Evolutionary conservation across 1,139 yeast species (phyloP).

Genomic region (Maudiozyma humilis): DNA sequence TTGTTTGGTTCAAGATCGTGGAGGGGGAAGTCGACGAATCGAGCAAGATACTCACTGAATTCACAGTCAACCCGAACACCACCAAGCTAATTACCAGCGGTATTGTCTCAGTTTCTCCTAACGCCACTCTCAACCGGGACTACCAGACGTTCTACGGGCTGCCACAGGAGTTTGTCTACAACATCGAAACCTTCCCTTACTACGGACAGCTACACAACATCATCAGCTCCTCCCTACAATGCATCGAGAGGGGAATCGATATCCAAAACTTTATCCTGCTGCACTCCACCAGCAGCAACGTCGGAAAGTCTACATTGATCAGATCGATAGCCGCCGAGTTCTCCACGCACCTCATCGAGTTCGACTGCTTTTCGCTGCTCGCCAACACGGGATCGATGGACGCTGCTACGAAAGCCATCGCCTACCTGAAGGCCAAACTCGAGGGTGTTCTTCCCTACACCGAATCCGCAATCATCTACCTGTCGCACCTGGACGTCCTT

Average conservation of each 20-base stretch:
- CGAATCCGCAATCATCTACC: conserved; percentile 40
- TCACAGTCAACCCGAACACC: conserved; percentile 18
- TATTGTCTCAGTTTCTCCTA: conserved; percentile 13
- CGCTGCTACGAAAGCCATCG: conserved; percentile 72
- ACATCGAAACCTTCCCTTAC: conserved; percentile 36
- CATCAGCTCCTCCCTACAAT: conserved; percentile 38
- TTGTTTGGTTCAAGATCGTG: conserved; percentile 74
- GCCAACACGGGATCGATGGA: conserved; percentile 53
- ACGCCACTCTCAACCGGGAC: conserved; percentile 21
- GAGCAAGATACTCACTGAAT: background rate
- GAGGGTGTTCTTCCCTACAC: conserved; percentile 46
- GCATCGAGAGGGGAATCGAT: conserved; percentile 29
- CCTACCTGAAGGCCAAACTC: conserved; percentile 64
- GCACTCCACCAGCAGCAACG: conserved; percentile 62
- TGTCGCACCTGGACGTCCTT: conserved; percentile 69
- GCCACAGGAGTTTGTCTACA: conserved; percentile 32
- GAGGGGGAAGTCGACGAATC: conserved; percentile 29
- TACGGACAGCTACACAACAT: conserved; percentile 49
- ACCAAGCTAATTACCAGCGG: conserved; percentile 23
- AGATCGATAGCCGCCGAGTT: conserved; percentile 46
- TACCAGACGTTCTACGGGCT: conserved; percentile 48
- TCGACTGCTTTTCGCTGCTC: conserved; percentile 53
- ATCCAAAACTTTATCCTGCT: conserved; percentile 59
- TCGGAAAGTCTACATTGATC: conserved; percentile 69
- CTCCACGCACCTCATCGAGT: conserved; percentile 61